Percentiles rank a stretch among this genome's conserved stretches.
Conservation (phyloP, 139 green algal species). For the Chlamydomonas sp. region DNA sequence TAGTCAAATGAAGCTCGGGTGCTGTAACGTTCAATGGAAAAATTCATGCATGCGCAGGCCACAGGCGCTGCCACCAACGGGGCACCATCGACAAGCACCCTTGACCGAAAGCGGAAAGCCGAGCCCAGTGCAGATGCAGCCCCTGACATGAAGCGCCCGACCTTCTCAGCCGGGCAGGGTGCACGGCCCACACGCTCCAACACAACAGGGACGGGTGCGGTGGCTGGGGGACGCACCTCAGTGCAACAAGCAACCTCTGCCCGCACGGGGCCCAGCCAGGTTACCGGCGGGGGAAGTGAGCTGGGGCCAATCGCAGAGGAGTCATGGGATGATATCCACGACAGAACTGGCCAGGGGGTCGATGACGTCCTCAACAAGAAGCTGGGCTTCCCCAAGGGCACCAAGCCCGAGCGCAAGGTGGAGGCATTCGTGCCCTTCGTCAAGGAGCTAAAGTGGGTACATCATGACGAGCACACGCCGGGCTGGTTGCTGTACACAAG, state of each 20-base stretch:
- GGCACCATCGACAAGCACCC: neutral
- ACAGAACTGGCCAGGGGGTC: slow-evolving; percentile 43
- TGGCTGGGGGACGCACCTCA: neutral
- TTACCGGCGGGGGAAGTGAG: neutral
- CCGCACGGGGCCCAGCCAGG: slow-evolving; percentile 3
- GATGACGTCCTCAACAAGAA: slow-evolving; percentile 54
- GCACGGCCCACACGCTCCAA: neutral
- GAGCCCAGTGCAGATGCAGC: slow-evolving; percentile 14
- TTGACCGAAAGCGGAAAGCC: slow-evolving; percentile 47
- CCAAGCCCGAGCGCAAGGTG: slow-evolving; percentile 65
- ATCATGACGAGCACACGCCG: too few species aligned
- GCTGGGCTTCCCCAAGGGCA: slow-evolving; percentile 57
- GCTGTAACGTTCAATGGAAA: too few species aligned
- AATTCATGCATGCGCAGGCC: neutral
- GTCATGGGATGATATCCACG: slow-evolving; percentile 61
- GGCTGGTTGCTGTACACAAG: too few species aligned
- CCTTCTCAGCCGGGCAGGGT: neutral
- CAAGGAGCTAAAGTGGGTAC: slow-evolving; percentile 68
- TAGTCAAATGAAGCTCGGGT: too few species aligned
- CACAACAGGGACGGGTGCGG: neutral
- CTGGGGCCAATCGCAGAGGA: slow-evolving; percentile 41
- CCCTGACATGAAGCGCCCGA: slow-evolving; percentile 47
- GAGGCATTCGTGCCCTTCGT: slow-evolving; percentile 65
- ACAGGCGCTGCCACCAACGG: neutral
- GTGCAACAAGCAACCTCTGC: neutral